These are phyloP conservation scores for Neurospora terricola DNA, from an alignment of 495 filamentous ascomycete species.

Conservation along the genomic window DNA sequence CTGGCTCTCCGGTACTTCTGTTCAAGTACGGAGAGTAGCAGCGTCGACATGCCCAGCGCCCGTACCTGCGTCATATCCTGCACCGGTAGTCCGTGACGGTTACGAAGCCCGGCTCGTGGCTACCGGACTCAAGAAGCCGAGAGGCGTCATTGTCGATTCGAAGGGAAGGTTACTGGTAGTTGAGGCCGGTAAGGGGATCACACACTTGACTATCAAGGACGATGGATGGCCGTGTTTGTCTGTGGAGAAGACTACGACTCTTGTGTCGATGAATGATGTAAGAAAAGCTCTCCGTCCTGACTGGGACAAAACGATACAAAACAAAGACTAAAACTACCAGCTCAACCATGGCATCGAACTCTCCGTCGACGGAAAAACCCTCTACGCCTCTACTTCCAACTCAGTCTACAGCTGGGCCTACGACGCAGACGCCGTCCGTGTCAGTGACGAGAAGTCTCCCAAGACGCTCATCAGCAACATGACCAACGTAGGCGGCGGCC, in stretches of 20 bases:
- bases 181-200: constrained; percentile 43
- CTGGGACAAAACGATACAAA: not conserved
- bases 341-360: constrained; percentile 56
- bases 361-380: constrained; percentile 47
- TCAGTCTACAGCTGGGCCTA: constrained; percentile 54
- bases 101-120: constrained; percentile 49
- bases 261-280: constrained; percentile 25
- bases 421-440: constrained; percentile 33
- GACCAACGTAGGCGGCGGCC: constrained; percentile 37
- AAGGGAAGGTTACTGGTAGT: constrained; percentile 53
- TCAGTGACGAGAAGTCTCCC: constrained; percentile 33
- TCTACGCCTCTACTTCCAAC: constrained; percentile 53
- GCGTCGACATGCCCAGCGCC: constrained; percentile 17
- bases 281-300: constrained; percentile 17
- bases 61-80: constrained; percentile 14
- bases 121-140: constrained; percentile 40
- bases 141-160: constrained; percentile 51
- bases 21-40: not conserved
- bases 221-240: constrained; percentile 35
- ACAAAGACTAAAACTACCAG: constrained; percentile 6
- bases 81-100: constrained; percentile 44
- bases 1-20: not conserved
- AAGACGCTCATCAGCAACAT: constrained; percentile 47
- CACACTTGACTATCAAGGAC: constrained; percentile 38
- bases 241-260: constrained; percentile 16